phyloP scores from a whole-genome alignment of 352 stramenopile species.

The Phytopythium oedochilum region DNA sequence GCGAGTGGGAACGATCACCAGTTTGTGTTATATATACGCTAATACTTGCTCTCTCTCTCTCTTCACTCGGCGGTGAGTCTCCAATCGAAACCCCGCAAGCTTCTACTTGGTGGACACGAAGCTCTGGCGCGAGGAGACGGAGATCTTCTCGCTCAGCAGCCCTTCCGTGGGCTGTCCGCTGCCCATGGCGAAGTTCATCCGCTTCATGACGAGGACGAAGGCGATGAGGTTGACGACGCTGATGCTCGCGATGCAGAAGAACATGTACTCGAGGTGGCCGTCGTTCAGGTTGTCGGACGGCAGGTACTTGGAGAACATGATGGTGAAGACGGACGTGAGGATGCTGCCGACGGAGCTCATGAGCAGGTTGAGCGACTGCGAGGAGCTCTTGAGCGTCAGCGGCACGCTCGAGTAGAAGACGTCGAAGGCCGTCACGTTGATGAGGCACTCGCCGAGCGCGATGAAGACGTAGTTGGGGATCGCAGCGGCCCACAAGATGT shows the following conservation, averaged over 20 bases:
- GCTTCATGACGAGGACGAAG: constrained; percentile 44
- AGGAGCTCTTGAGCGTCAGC: constrained; percentile 46
- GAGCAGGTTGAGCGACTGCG: constrained; percentile 52
- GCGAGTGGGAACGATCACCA: not conserved
- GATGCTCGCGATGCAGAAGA: constrained; percentile 44
- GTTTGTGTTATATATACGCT: not conserved
- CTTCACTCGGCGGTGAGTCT: too few relatives aligned
- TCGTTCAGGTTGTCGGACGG: constrained; percentile 51
- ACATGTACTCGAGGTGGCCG: constrained; percentile 67
- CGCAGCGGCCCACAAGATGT: constrained; percentile 44
- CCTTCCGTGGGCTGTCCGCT: constrained; percentile 3
- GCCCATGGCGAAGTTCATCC: constrained; percentile 58
- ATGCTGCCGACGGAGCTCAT: constrained; percentile 55
- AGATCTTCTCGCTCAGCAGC: constrained; percentile 13
- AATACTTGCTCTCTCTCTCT: constrained; percentile 1
- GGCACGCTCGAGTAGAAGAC: constrained; percentile 58
- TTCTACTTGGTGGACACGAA: constrained; percentile 17
- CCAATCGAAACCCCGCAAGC: not conserved
- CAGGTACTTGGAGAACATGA: constrained; percentile 59
- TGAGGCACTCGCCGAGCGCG: constrained; percentile 46
- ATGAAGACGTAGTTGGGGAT: constrained; percentile 60
- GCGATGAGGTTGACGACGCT: constrained; percentile 48
- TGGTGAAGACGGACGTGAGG: constrained; percentile 56
- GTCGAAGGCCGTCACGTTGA: constrained; percentile 61
- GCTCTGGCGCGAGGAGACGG: constrained; percentile 16